Conservation (phyloP, 805 yeast genomes). For the Candida manassasensis region DNA sequence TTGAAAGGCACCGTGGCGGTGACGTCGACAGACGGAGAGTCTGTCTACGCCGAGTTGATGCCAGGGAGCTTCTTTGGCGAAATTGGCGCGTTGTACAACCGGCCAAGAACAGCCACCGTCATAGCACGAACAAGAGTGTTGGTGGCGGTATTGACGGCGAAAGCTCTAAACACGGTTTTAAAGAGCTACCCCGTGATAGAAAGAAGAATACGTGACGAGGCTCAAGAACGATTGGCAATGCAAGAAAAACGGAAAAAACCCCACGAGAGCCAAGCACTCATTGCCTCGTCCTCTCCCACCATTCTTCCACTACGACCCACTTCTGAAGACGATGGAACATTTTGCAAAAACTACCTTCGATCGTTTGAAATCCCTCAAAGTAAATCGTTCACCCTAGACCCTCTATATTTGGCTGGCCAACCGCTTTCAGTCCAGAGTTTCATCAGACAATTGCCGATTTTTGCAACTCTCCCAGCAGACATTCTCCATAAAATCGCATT, state of each 20-base stretch:
- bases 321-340: too few relatives aligned
- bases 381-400: constrained; percentile 10
- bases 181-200: constrained; percentile 63
- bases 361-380: not conserved
- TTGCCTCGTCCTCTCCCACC: not conserved
- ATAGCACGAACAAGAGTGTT: constrained; percentile 64
- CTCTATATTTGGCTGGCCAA: constrained; percentile 39
- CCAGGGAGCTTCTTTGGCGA: constrained; percentile 76
- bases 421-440: constrained; percentile 56
- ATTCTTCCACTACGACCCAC: too few relatives aligned
- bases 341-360: not conserved
- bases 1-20: constrained; percentile 73
- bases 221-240: constrained; percentile 71
- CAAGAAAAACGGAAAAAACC: constrained; percentile 50
- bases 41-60: constrained; percentile 63
- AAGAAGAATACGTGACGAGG: constrained; percentile 68
- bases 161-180: constrained; percentile 53
- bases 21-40: constrained; percentile 72
- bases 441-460: constrained; percentile 53
- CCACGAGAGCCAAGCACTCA: not conserved
- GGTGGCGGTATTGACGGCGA: constrained; percentile 64
- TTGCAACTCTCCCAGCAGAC: constrained; percentile 51
- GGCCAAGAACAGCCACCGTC: constrained; percentile 78
- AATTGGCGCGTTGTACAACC: constrained; percentile 67
- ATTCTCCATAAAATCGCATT: constrained; percentile 62